Evolutionary conservation across 768 basidiomycete species (phyloP), one percentile per base, ranked within the genome.

Genomic region (Hydnomerulius pinastri): DNA sequence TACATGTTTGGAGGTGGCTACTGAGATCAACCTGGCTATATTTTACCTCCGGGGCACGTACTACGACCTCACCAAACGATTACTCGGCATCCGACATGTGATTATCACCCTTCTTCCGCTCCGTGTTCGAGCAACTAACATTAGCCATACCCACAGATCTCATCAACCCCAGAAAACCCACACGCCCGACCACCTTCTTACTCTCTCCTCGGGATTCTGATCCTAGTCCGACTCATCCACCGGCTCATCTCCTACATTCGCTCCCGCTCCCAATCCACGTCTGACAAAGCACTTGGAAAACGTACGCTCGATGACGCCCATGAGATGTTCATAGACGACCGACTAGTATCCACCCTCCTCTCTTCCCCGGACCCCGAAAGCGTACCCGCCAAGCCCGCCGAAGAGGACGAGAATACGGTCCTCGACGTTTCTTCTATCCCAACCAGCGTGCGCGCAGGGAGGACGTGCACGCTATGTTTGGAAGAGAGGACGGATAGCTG

Each of bases 21-120:
- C 80, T 3, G 90, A 94, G 58, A 64, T 87, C 42, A 92, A 94
- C 61, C 75, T 94, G 2, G 89, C 89, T 1, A 52, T 85, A 30
- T 94, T 94, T 67, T 93, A 93, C 69, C 67, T 93, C 30, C 76
- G 73, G 43, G 92, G 92, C 6, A 77, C 77, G n/a, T 92, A 92
- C 64, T 87, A 94, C 66, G 83, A 86, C 62, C 61, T 90, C 15
- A 67, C 76, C 42, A 87, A 84, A 64, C 76, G 92, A 53, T 20
- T 90, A 5, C 65, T 91, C 7, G 79, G 87, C 3, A 75, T 90
- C 42, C 78, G 78, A 58, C 82, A 91, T 73, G 91, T 92, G 56
- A 54, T 74, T 47, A 20, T 65, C 12, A 11, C 18, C 2, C 4
- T 50, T 18, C 30, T 21, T 37, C 21, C 28, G 12, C 25, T 47